Evolutionary conservation across 2,329 filamentous ascomycete species (phyloP), one percentile per base, ranked within the genome.

Genomic region (Colletotrichum scovillei): DNA sequence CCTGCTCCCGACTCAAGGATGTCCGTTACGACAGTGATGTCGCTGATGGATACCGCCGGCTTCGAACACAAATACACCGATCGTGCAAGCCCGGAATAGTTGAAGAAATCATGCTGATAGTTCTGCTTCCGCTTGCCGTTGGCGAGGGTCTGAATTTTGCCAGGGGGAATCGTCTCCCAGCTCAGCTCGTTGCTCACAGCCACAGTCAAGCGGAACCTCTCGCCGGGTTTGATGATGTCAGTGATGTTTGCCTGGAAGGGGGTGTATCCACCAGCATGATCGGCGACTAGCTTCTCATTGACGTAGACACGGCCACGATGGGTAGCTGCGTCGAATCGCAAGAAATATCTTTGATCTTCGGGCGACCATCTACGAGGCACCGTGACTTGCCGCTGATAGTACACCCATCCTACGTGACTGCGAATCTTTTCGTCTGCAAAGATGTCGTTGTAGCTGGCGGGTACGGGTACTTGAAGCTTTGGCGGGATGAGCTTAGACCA

Each of bases 21-120:
- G 6, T 75, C 73, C 5, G 76, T 78, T 12, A 75, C 69, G 8
- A 80, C 69, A 4, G 70, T 77, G n/a, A 80, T 75, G 52, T 79
- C 79, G 19, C 70, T 55, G 49, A 81, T 73, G 22, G 66, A 75
- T 2, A 74, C 65, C 0, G 49, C 26, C 9, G 79, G 78, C 2
- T 80, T 76, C 12, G 72, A 75, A 35, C 76, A 80, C 1, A 80
- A 49, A 71, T 74, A 80, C 3, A 80, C 74, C 0, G 80, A 81
- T 1, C 80, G 77, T 1, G 77, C 75, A 22, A 81, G 74, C 16
- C 80, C 80, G 2, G 75, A 63, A 55, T 80, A 80, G 65, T 81
- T 81, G 65, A 77, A 80, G 55, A 81, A 81, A 65, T 80, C 79
- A 67, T 80, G 78, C 46, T 78, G 75, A 32, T 80, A 80, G 9